Evolutionary conservation across 495 filamentous ascomycete species (phyloP).

Genomic region (Astrocystis sublimbata): DNA sequence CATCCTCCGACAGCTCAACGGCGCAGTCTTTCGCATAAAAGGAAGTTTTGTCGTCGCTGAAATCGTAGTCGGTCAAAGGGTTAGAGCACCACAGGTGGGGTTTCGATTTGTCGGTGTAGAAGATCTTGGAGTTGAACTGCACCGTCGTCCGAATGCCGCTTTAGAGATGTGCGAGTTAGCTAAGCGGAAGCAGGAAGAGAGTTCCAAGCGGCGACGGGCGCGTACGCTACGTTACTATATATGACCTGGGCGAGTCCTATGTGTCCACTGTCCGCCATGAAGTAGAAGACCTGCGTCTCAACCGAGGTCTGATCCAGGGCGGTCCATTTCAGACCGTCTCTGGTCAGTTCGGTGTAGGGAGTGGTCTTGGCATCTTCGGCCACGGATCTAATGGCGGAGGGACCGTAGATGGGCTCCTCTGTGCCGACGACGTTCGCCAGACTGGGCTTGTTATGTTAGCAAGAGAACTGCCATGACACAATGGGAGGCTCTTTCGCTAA

Average conservation of each 20-base stretch:
- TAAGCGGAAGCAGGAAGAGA: conserved; percentile 14
- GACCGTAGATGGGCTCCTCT: conserved; percentile 94
- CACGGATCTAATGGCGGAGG: conserved; percentile 82
- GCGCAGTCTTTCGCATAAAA: conserved; percentile 85
- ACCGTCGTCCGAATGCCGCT: conserved; percentile 87
- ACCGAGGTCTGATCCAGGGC: conserved; percentile 81
- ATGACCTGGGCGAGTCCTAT: conserved; percentile 85
- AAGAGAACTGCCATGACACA: conserved; percentile 4
- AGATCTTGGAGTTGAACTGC: conserved; percentile 91
- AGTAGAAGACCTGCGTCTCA: conserved; percentile 96
- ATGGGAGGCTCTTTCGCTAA: conserved; percentile 32
- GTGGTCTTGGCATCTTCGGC: conserved; percentile 74
- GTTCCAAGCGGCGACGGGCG: conserved; percentile 12
- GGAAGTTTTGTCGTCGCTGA: conserved; percentile 76
- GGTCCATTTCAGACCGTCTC: conserved; percentile 79
- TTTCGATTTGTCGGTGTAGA: conserved; percentile 65
- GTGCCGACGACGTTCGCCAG: conserved; percentile 91
- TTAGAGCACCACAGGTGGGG: conserved; percentile 81
- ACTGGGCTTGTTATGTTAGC: conserved; percentile 47
- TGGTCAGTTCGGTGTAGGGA: conserved; percentile 76
- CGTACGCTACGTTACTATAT: conserved; percentile 97
- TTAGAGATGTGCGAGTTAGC: conserved; percentile 34
- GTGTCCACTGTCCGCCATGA: conserved; percentile 75
- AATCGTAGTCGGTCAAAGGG: conserved; percentile 70
- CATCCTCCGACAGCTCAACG: conserved; percentile 80